These are phyloP conservation scores for Rhytidiadelphus loreus DNA, from an alignment of 225 moss, liverwort and hornwort genomes.

Conservation along the genomic window DNA sequence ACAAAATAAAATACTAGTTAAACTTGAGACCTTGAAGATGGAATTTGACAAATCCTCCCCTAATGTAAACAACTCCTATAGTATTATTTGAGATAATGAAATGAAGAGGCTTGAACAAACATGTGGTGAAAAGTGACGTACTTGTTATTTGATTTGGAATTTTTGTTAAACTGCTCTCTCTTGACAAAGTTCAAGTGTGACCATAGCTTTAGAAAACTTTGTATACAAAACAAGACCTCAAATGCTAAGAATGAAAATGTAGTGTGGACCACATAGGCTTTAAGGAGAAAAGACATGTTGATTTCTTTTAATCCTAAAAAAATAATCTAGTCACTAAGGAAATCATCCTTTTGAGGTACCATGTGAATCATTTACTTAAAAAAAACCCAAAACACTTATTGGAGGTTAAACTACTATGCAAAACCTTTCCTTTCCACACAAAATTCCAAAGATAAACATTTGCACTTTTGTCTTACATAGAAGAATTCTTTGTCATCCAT, in stretches of 20 bases:
- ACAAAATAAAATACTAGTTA: too few species aligned
- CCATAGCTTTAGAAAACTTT: not conserved
- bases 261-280: fast-evolving
- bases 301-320: not conserved
- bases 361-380: too few species aligned
- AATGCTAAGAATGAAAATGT: not conserved
- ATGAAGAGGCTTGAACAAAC: too few species aligned
- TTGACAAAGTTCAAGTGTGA: not conserved
- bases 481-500: not conserved
- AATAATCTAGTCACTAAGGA: too few species aligned
- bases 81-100: too few species aligned
- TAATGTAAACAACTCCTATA: too few species aligned
- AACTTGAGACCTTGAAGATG: too few species aligned
- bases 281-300: not conserved
- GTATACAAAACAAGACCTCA: not conserved
- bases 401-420: not conserved
- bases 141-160: too few species aligned
- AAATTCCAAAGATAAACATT: not conserved
- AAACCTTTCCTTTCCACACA: not conserved
- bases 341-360: not conserved
- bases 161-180: not conserved
- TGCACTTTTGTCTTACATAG: not conserved
- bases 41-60: too few species aligned
- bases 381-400: too few species aligned
- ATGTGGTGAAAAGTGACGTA: too few species aligned